A percentile compares a stretch with the other conserved stretches of the same genome.
phyloP scores from a whole-genome alignment of 257 asterid genomes.

The Solanum sejunctum region DNA sequence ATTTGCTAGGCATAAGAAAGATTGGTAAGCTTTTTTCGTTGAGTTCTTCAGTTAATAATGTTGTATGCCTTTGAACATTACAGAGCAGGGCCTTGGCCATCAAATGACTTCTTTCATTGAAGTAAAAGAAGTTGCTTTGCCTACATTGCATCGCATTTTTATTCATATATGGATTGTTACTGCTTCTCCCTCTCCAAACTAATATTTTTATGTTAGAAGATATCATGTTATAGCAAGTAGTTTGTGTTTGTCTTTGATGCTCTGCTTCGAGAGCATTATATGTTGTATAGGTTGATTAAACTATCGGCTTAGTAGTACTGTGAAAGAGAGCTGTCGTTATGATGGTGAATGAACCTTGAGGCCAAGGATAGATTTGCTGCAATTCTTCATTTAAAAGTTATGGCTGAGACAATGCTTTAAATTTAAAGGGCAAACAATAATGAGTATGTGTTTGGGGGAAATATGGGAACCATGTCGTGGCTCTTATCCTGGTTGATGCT shows the following conservation, averaged over 20 bases:
- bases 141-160: background rate
- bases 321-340: background rate
- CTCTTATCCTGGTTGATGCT: background rate
- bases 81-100: background rate
- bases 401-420: background rate
- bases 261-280: background rate
- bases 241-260: background rate
- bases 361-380: background rate
- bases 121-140: background rate
- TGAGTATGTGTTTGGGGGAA: background rate
- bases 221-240: background rate
- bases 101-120: background rate
- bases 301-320: background rate
- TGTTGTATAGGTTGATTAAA: background rate
- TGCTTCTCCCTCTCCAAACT: background rate
- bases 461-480: background rate
- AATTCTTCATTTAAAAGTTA: background rate
- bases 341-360: background rate
- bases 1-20: slow-evolving; percentile 10
- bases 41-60: slow-evolving; percentile 41
- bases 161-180: background rate
- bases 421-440: background rate
- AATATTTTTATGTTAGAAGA: background rate
- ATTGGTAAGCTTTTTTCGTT: slow-evolving; percentile 16
- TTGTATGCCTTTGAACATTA: slow-evolving; percentile 9